These are phyloP conservation scores for Neurospora sp. DNA, from an alignment of 2,329 filamentous ascomycete species.

Conservation along the genomic window DNA sequence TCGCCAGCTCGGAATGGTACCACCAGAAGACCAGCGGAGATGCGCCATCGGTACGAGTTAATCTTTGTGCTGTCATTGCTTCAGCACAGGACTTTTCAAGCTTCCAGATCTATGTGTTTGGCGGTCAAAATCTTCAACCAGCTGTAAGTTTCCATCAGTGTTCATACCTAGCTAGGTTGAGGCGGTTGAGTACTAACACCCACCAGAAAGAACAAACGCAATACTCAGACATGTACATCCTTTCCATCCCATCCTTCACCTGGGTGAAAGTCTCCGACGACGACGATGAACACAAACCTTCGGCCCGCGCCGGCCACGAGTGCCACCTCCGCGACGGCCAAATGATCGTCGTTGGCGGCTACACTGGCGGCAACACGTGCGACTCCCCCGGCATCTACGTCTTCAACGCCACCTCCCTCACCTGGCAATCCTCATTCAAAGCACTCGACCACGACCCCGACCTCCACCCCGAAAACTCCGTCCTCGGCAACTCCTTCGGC, in stretches of 20 bases:
- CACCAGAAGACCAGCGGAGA: constrained; percentile 59
- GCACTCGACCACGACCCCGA: constrained; percentile 41
- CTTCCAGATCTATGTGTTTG: constrained; percentile 71
- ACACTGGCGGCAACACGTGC: constrained; percentile 52
- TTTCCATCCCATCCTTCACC: constrained; percentile 62
- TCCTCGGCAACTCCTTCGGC: constrained; percentile 48
- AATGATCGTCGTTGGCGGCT: constrained; percentile 62
- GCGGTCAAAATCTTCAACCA: constrained; percentile 62
- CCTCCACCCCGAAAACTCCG: constrained; percentile 37
- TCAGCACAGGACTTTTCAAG: constrained; percentile 62
- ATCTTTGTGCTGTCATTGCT: constrained; percentile 60
- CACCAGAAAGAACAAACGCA: constrained; percentile 37
- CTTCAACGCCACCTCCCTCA: constrained; percentile 56
- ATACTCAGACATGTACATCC: constrained; percentile 66
- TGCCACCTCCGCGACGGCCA: constrained; percentile 62
- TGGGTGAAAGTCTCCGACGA: constrained; percentile 55
- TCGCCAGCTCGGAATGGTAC: constrained; percentile 61
- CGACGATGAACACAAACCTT: constrained; percentile 40
- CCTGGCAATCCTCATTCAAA: constrained; percentile 54
- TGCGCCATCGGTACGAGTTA: constrained; percentile 55
- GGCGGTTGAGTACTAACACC: constrained; percentile 1
- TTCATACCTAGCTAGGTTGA: background rate
- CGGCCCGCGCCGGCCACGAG: constrained; percentile 55
- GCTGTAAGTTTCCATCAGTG: constrained; percentile 29
- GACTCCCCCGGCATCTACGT: constrained; percentile 62